Evolutionary conservation across 371 early-diverging fungal species (phyloP).

Genomic region (Ordospora pajunii): DNA sequence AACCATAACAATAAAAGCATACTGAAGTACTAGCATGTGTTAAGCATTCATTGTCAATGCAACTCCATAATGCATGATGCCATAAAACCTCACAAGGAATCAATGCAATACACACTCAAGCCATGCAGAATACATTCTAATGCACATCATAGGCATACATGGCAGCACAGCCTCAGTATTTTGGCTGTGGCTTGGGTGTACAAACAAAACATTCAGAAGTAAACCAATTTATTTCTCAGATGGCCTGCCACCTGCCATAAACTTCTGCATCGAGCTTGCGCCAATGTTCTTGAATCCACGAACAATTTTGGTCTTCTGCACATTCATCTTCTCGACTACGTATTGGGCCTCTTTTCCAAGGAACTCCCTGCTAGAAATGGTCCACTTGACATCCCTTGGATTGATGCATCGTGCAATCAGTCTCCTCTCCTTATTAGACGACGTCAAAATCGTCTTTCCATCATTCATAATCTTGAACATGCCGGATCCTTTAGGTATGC

Average conservation of each 20-base stretch:
- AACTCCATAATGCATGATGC: no score
- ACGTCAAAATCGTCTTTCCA: slow-evolving; percentile 23
- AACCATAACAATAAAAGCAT: no score
- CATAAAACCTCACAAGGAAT: no score
- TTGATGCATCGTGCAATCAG: slow-evolving; percentile 13
- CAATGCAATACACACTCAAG: no score
- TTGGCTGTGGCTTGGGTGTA: no score
- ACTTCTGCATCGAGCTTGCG: slow-evolving; percentile 10
- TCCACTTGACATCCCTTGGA: slow-evolving; percentile 34
- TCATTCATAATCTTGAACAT: slow-evolving; percentile 28
- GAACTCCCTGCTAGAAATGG: slow-evolving; percentile 24
- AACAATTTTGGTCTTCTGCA: slow-evolving; percentile 25
- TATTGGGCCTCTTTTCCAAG: slow-evolving; percentile 26
- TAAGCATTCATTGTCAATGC: no score
- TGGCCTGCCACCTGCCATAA: not conserved
- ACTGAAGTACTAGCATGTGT: no score
- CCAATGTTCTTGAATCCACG: slow-evolving; percentile 31
- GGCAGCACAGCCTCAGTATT: no score
- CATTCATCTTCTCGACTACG: slow-evolving; percentile 22
- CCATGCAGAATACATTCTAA: no score
- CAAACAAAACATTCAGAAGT: not conserved
- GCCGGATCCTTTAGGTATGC: slow-evolving; percentile 33
- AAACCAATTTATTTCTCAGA: slow-evolving; percentile 1
- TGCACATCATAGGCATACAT: no score
- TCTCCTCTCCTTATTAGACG: slow-evolving; percentile 29